Percentiles rank a stretch among this genome's conserved stretches.
Conservation (phyloP, 2,329 filamentous ascomycete species). For the Neofusicoccum kwambonambiense region DNA sequence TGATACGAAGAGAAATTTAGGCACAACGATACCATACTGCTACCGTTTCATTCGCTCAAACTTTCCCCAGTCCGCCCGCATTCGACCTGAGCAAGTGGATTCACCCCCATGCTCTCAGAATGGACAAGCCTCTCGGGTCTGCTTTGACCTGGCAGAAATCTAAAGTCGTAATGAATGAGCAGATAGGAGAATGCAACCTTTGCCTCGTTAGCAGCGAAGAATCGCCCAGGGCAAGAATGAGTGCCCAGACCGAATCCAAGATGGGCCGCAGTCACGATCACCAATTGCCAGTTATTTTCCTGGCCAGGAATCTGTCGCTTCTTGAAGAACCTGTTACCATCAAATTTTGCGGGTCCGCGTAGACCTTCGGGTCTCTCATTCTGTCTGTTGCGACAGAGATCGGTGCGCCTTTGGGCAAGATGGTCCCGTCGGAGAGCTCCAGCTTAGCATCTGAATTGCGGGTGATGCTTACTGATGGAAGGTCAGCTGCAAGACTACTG, state of each 20-base stretch:
- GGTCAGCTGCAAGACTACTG: conserved; percentile 26
- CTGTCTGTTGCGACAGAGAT: conserved; percentile 16
- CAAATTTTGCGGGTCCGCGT: conserved; percentile 19
- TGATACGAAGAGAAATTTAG: no score
- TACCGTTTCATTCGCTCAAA: no score
- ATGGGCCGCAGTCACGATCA: no score
- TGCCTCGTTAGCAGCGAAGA: conserved; percentile 21
- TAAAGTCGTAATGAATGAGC: conserved; percentile 20
- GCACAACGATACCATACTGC: no score
- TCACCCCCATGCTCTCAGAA: no score
- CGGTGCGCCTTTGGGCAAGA: conserved; percentile 24
- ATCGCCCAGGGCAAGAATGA: conserved; percentile 20
- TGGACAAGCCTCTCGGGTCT: no score
- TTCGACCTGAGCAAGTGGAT: no score
- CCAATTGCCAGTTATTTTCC: no score
- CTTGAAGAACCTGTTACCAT: conserved; percentile 20
- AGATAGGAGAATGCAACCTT: conserved; percentile 19
- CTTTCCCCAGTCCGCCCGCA: no score
- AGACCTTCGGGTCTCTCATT: conserved; percentile 15
- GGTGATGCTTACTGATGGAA: conserved; percentile 22
- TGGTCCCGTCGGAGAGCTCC: conserved; percentile 28
- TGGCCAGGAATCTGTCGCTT: conserved; percentile 15
- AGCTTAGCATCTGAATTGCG: no score
- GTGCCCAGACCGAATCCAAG: neutral
- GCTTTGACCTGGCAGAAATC: no score